Percentiles rank a stretch among this genome's conserved stretches.
phyloP scores from a whole-genome alignment of 352 stramenopile species.

The Globisporangium splendens region DNA sequence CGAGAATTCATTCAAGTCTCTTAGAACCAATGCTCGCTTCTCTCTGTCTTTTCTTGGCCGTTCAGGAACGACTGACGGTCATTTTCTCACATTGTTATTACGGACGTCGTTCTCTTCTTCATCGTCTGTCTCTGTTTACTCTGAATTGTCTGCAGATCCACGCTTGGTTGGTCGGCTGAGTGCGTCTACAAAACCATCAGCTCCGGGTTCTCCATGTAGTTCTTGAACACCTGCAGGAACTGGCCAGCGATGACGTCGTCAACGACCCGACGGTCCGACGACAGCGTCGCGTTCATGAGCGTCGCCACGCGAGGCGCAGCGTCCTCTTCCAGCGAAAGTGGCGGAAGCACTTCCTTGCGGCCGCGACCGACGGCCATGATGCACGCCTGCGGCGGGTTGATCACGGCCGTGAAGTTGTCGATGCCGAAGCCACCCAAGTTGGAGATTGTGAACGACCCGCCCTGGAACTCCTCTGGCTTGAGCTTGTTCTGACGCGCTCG shows the following conservation, averaged over 20 bases:
- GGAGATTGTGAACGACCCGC: slow-evolving; percentile 98
- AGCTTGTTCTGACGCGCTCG: slow-evolving; percentile 96
- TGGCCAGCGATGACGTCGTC: slow-evolving; percentile 95
- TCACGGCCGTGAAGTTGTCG: slow-evolving; percentile 97
- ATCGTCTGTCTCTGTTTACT: no score
- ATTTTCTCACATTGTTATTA: no score
- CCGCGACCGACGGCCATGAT: slow-evolving; percentile 98
- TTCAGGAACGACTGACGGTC: no score
- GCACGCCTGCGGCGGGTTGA: slow-evolving; percentile 97
- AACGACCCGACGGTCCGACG: slow-evolving; percentile 95
- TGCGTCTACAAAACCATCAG: slow-evolving; percentile 68
- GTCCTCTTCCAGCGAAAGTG: slow-evolving; percentile 41
- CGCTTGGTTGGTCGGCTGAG: background rate
- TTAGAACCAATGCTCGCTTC: no score
- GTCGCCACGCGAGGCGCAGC: slow-evolving; percentile 89
- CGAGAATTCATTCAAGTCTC: no score
- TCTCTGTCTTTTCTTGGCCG: no score
- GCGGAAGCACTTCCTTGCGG: slow-evolving; percentile 79
- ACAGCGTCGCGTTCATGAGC: slow-evolving; percentile 95
- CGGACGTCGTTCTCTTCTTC: no score
- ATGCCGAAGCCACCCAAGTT: slow-evolving; percentile 99
- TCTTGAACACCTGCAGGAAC: slow-evolving; percentile 95
- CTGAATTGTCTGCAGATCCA: background rate
- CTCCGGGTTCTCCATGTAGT: slow-evolving; percentile 96
- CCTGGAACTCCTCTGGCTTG: slow-evolving; percentile 99